A percentile compares a stretch with the other conserved stretches of the same genome.
phyloP scores from a whole-genome alignment of 2,329 filamentous ascomycete species.

The Aspergillus sojae region DNA sequence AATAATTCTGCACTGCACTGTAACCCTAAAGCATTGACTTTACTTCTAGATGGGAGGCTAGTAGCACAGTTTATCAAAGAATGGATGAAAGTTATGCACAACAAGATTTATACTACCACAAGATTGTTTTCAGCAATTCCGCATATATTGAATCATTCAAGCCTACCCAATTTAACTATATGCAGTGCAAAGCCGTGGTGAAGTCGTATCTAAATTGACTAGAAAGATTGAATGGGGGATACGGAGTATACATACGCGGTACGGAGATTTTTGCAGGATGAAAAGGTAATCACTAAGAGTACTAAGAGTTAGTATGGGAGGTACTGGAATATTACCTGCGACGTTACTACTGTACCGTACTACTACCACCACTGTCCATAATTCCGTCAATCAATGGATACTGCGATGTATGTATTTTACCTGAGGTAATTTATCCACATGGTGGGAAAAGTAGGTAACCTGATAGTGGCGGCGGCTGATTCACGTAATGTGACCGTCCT shows the following conservation, averaged over 20 bases:
- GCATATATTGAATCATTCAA: not conserved
- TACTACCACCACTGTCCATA: not conserved
- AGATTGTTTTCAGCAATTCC: not conserved
- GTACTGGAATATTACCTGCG: constrained; percentile 1
- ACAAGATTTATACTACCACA: not conserved
- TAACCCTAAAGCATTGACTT: not conserved
- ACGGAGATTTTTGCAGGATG: constrained; percentile 17
- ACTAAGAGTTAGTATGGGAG: not conserved
- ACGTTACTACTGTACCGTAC: not conserved
- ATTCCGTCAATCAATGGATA: constrained; percentile 4
- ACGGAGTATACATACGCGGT: constrained; percentile 7
- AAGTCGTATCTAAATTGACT: not conserved
- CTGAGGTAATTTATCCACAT: constrained; percentile 8
- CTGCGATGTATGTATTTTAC: constrained; percentile 1
- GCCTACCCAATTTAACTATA: not conserved
- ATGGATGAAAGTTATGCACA: not conserved
- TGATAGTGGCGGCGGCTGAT: constrained; percentile 4
- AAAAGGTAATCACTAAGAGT: constrained; percentile 10
- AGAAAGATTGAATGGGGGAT: not conserved
- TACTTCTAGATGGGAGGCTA: not conserved
- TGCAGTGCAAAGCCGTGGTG: not conserved
- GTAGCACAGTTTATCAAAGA: not conserved
- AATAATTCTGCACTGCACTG: not conserved
- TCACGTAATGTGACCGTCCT: constrained; percentile 14
- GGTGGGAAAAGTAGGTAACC: not conserved